Evolutionary conservation across 2,329 filamentous ascomycete species (phyloP).

Genomic region (Fusarium irregulare): DNA sequence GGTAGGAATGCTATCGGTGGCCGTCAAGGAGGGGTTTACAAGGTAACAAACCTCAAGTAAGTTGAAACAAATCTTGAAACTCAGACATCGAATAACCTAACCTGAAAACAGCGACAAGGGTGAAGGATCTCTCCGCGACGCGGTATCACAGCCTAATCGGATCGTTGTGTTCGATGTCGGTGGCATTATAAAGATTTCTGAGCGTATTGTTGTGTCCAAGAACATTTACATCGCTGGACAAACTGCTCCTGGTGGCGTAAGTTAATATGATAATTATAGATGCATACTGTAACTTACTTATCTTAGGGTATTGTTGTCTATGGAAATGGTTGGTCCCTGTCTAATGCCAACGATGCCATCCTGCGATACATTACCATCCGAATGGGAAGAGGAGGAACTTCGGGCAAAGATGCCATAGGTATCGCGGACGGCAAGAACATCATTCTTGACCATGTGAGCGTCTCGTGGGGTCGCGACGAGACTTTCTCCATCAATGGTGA

Average conservation of each 20-base stretch:
- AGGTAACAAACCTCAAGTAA: slow-evolving; percentile 53
- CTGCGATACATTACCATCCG: slow-evolving; percentile 66
- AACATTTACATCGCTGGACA: slow-evolving; percentile 62
- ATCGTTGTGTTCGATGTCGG: slow-evolving; percentile 61
- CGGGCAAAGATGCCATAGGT: slow-evolving; percentile 64
- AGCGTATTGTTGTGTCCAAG: slow-evolving; percentile 56
- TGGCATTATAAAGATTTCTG: slow-evolving; percentile 59
- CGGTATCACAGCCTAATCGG: slow-evolving; percentile 55
- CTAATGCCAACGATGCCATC: slow-evolving; percentile 63
- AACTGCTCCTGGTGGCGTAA: slow-evolving; percentile 60
- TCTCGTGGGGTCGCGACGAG: slow-evolving; percentile 67
- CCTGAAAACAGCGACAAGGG: slow-evolving; percentile 49
- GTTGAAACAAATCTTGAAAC: not conserved
- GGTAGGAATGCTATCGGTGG: slow-evolving; percentile 47
- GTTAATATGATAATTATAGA: slow-evolving; percentile 20
- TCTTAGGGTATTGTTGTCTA: slow-evolving; percentile 61
- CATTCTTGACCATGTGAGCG: slow-evolving; percentile 67
- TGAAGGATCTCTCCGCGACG: slow-evolving; percentile 51
- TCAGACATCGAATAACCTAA: not conserved
- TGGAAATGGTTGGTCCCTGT: slow-evolving; percentile 65
- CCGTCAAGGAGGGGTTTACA: slow-evolving; percentile 51
- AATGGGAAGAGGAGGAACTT: slow-evolving; percentile 62
- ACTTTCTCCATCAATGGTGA: slow-evolving; percentile 64
- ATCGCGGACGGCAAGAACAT: slow-evolving; percentile 65
- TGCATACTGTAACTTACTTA: not conserved